Base-by-base conservation (phyloP, 192 early-diverging fungal genomes). In the Helicostylum pulchrum region DNA sequence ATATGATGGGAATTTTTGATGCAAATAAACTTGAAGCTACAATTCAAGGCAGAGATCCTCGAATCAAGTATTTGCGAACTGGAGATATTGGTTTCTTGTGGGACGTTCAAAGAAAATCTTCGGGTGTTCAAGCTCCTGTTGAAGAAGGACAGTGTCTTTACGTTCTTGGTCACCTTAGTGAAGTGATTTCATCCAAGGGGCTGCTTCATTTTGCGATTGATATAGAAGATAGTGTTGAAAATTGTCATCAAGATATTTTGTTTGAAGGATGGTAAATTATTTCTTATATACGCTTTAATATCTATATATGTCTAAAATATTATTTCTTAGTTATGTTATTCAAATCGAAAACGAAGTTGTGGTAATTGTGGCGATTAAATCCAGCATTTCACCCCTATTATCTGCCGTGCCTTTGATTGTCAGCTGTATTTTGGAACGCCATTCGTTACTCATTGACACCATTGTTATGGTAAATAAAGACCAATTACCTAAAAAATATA, bases 51-150 rank as follows among this genome's bases (percentile, higher is more conserved):
- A 72, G 82, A n/a, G 77, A 84, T 64, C 72, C 77, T 12, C 68
- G 78, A 46, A 78, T 80, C 50, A 78, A 62, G 53, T 94, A 90
- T 77, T 81, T 89, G 53, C 80, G 90, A 14, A 92, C 92, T 0
- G 92, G 92, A 23, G 90, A 91, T 68, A 59, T 88, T 45, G 92
- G 92, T 11, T 94, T 94, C 72, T 62, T 94, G 19, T 90, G 89
- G 77, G 81, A 86, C 46, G 84, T 92, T n/a, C 66, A 69, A 42
- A 56, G 73, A 30, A 59, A 64, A 14, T 57, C 23, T 0, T 53
- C 59, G 7, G 32, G 32, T 7, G 52, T 57, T 15, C 36, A 61
- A 11, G 75, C 85, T 10, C 75, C 70, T 36, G 72, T 82, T 46
- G 83, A 81, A 49, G 77, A 80, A n/a, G 86, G 78, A 4, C 86